Evolutionary conservation across 2,329 filamentous ascomycete species (phyloP), one percentile per base, ranked within the genome.

Genomic region (Microsporum canis): DNA sequence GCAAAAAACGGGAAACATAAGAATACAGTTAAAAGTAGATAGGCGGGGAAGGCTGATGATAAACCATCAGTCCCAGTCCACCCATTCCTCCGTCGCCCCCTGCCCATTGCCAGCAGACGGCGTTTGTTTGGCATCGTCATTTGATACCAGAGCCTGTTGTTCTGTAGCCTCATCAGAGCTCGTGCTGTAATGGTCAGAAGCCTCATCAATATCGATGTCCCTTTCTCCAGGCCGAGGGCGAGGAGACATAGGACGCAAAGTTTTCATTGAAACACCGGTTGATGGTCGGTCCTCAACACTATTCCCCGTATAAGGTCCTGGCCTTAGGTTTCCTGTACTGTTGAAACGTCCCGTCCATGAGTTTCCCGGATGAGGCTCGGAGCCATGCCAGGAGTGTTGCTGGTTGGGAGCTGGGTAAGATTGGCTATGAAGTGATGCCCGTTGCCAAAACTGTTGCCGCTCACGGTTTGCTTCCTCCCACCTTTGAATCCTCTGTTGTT

Each of bases 201-300:
- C 8, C 64, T 64, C 65, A 2, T 69, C 67, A 23, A 63, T 8
- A 6, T 69, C 68, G 17, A 70, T 70, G 5, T 73, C 72, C 49
- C 67, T 70, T 58, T 72, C 71, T 0, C 70, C 72, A 7, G 71
- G 70, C 31, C 71, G 64, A 1, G 69, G 69, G 1, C 73, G 69
- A 8, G 74, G 73, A 5, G 75, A 76, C 63, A 70, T 69, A 1
- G 74, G 74, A 2, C 70, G 67, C 39, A 77, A 66, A 0, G 75
- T 77, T 63, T 74, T 72, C 73, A 77, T 75, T 1, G 75, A 77
- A 2, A 77, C 72, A 2, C 73, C 74, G 0, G 74, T 75, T 6
- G 69, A 65, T 3, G 74, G 73, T 14, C 71, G 71, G n/a, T 63
- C 58, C 7, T 56, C 41, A n/a, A 31, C 31, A 17, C 58, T 47